Evolutionary conservation across 257 asterid species (phyloP).

Genomic region (Petrea volubilis): DNA sequence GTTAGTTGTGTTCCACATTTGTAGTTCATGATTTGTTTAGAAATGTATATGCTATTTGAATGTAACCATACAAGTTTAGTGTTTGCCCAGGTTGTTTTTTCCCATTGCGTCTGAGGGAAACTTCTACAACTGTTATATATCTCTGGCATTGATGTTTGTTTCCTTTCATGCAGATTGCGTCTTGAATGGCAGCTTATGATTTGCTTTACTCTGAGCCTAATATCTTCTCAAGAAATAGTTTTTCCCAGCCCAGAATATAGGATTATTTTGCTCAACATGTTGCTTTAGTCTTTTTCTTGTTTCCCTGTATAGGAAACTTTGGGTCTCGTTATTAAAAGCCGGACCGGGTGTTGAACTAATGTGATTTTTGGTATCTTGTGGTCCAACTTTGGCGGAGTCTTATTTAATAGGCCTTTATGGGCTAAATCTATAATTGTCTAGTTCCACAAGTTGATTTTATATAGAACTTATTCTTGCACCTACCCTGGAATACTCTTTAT

Average conservation of each 20-base stretch:
- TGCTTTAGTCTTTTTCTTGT: not conserved
- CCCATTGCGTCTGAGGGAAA: not conserved
- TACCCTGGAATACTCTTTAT: slow-evolving; percentile 26
- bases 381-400: slow-evolving; percentile 41
- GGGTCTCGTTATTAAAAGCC: slow-evolving; percentile 34
- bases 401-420: slow-evolving; percentile 25
- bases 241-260: not conserved
- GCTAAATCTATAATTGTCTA: slow-evolving; percentile 31
- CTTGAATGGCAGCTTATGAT: not conserved
- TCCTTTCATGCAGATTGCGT: not conserved
- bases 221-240: not conserved
- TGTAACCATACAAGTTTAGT: too few species aligned
- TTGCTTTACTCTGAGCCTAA: not conserved
- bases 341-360: slow-evolving; percentile 37
- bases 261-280: not conserved
- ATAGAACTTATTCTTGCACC: slow-evolving; percentile 23
- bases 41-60: too few species aligned
- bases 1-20: too few species aligned
- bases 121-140: not conserved
- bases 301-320: slow-evolving; percentile 16
- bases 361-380: slow-evolving; percentile 38
- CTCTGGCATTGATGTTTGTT: not conserved
- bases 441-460: slow-evolving; percentile 24
- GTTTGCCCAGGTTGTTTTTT: not conserved
- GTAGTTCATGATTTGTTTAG: not conserved